Conservation (phyloP, 2,329 filamentous ascomycete genomes). For the Thermoascus crustaceus region DNA sequence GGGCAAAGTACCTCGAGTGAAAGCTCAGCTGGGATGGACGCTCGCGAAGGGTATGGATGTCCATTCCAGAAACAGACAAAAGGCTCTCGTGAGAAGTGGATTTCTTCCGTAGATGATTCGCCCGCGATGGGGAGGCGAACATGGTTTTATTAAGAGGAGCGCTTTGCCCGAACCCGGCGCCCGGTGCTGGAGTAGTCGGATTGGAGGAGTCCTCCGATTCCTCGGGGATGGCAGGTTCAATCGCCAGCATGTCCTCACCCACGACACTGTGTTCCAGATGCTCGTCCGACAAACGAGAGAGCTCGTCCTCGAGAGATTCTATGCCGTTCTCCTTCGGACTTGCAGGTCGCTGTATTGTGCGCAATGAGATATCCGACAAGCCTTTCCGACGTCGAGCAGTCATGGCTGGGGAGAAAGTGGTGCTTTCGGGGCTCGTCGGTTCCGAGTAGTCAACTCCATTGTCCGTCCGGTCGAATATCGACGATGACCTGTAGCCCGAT, state of each 20-base stretch:
- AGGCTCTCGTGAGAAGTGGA: conserved; percentile 78
- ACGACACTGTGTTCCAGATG: conserved; percentile 11
- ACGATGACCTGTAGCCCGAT: conserved; percentile 51
- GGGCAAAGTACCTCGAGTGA: conserved; percentile 44
- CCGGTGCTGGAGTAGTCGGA: conserved; percentile 10
- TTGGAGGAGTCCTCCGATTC: conserved; percentile 27
- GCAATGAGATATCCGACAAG: conserved; percentile 48
- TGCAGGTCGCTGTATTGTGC: conserved; percentile 16
- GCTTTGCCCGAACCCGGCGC: conserved; percentile 10
- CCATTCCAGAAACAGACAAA: conserved; percentile 76
- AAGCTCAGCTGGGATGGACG: conserved; percentile 62
- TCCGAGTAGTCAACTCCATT: conserved; percentile 59
- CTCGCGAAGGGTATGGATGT: conserved; percentile 73
- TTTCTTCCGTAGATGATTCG: conserved; percentile 52
- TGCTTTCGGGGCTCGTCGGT: conserved; percentile 75
- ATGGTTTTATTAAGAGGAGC: conserved; percentile 1
- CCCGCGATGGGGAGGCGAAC: conserved; percentile 20
- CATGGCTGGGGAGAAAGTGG: conserved; percentile 56
- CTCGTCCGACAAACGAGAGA: conserved; percentile 14
- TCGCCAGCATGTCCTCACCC: conserved; percentile 10
- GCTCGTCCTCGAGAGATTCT: conserved; percentile 6
- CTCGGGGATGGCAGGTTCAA: conserved; percentile 31
- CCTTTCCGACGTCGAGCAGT: conserved; percentile 53
- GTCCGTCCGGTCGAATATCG: conserved; percentile 69
- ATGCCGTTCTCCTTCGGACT: conserved; percentile 6